Evolutionary conservation across 192 early-diverging fungal species (phyloP), one percentile per base, ranked within the genome.

Genomic region (Backusella tarrabulga): DNA sequence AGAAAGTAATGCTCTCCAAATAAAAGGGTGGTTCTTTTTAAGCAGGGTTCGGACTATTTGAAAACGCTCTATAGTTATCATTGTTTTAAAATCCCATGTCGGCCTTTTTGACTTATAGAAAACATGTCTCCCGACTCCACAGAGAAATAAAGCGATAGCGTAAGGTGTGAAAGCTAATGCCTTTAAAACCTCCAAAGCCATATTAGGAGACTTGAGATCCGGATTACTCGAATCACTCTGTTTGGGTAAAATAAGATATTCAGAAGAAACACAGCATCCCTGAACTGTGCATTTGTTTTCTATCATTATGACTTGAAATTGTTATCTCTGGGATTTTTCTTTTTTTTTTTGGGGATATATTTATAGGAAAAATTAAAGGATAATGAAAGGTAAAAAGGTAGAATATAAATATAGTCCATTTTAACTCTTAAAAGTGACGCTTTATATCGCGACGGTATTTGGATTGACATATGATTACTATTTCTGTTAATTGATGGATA

Each of bases 61-160:
- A 34, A 70, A 17, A 21, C 42, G 4, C 23, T 67, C 67, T 21
- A 42, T 41, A 7, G 36, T n/a, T 36, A 76, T 26, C 3, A 67
- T 76, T 4, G 75, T 76, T 1, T 50, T 26, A 3, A 76, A 29
- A 56, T 76, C 75, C 75, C 75, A 76, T 0, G 75, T 54, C 9
- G 75, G 44, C 14, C 68, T 76, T 69, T 70, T 69, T 2, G 75
- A 67, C 23, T 70, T 36, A 23, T 36, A 23, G 0, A 70, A 15
- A 23, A 36, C 12, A 70, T 70, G 68, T 41, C 35, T 41, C 4
- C 21, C 34, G 2, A 70, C 5, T 21, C 38, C 68, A 36, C 2
- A 36, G 9, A 36, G 36, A 38, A 70, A 70, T 12, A 70, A 23
- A n/a, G 8, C 68, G 11, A 70, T 3, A 9, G 34, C 38, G 35